Conservation (phyloP, 106 monocot species). For the Xerophyta viscosa region DNA sequence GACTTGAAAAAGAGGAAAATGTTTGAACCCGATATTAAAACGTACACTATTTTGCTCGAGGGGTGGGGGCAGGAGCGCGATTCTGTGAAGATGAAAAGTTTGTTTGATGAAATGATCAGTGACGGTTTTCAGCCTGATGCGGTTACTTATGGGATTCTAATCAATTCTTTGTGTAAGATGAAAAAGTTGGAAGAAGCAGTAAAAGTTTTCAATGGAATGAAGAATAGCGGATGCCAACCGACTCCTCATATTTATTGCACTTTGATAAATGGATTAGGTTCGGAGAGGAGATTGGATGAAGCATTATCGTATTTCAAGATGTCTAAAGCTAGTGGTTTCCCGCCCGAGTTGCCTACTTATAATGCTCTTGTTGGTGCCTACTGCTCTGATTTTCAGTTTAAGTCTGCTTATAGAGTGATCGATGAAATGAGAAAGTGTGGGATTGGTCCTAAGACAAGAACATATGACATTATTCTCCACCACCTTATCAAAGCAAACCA, state of each 20-base stretch:
- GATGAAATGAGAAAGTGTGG: slow-evolving; percentile 54
- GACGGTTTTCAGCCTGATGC: slow-evolving; percentile 66
- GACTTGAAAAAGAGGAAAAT: slow-evolving; percentile 46
- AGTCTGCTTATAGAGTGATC: slow-evolving; percentile 57
- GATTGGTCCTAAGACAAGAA: slow-evolving; percentile 66
- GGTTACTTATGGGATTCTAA: slow-evolving; percentile 75
- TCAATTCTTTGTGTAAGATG: slow-evolving; percentile 61
- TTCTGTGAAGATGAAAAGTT: slow-evolving; percentile 29
- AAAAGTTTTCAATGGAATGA: slow-evolving; percentile 56
- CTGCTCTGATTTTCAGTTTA: slow-evolving; percentile 44
- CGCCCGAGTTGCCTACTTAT: slow-evolving; percentile 62
- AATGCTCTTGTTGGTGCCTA: slow-evolving; percentile 85
- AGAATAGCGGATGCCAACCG: slow-evolving; percentile 37
- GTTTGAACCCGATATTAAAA: slow-evolving; percentile 70
- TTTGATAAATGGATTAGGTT: slow-evolving; percentile 81
- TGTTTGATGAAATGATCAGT: slow-evolving; percentile 57
- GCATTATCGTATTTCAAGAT: slow-evolving; percentile 63
- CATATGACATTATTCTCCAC: slow-evolving; percentile 69
- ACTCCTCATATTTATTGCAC: slow-evolving; percentile 78
- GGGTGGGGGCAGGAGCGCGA: slow-evolving; percentile 63
- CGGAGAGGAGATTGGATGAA: slow-evolving; percentile 61
- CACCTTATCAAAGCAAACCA: slow-evolving; percentile 53
- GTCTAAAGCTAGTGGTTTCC: slow-evolving; percentile 40
- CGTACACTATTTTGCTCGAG: slow-evolving; percentile 81
- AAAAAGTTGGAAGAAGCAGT: slow-evolving; percentile 58